These are phyloP conservation scores for Stereocaulon alpinum DNA, from an alignment of 495 filamentous ascomycete genomes.

Conservation along the genomic window DNA sequence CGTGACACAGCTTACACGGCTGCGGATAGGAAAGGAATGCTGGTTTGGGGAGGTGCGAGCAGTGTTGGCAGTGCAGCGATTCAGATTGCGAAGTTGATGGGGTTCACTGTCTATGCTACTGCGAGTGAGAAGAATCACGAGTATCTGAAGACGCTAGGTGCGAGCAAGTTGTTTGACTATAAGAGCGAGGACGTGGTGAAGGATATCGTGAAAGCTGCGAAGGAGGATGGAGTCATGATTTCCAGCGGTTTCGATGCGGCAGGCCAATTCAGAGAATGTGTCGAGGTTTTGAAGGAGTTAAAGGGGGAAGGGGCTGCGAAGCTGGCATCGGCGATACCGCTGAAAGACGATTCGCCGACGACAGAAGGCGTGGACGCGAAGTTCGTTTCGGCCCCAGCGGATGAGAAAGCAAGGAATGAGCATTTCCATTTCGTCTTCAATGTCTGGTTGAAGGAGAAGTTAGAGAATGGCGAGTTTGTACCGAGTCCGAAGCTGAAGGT, in stretches of 20 bases:
- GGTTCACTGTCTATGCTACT: conserved; percentile 39
- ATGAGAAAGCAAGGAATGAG: conserved; percentile 28
- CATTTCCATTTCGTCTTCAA: conserved; percentile 34
- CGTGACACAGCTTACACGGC: conserved; percentile 24
- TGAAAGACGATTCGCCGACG: conserved; percentile 26
- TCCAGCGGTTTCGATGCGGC: conserved; percentile 35
- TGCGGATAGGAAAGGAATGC: conserved; percentile 27
- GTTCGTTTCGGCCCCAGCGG: conserved; percentile 30
- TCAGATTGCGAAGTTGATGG: conserved; percentile 33
- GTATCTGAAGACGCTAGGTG: conserved; percentile 38
- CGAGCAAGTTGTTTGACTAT: conserved; percentile 41
- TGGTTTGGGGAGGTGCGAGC: conserved; percentile 42
- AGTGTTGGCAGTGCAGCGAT: conserved; percentile 35
- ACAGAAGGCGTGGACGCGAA: conserved; percentile 33
- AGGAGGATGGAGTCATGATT: conserved; percentile 32
- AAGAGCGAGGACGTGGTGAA: conserved; percentile 35
- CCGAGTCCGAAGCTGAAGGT: conserved; percentile 37
- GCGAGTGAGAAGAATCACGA: conserved; percentile 36
- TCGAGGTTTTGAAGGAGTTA: conserved; percentile 33
- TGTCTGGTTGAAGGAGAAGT: conserved; percentile 33
- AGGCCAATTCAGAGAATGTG: conserved; percentile 26
- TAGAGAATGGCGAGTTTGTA: conserved; percentile 32
- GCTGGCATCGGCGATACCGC: conserved; percentile 30
- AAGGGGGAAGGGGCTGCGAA: conserved; percentile 27
- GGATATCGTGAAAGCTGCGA: conserved; percentile 33